Percentiles rank a stretch among this genome's conserved stretches.
phyloP scores from a whole-genome alignment of 108 stramenopile species.

The Fistulifera pelliculosa region DNA sequence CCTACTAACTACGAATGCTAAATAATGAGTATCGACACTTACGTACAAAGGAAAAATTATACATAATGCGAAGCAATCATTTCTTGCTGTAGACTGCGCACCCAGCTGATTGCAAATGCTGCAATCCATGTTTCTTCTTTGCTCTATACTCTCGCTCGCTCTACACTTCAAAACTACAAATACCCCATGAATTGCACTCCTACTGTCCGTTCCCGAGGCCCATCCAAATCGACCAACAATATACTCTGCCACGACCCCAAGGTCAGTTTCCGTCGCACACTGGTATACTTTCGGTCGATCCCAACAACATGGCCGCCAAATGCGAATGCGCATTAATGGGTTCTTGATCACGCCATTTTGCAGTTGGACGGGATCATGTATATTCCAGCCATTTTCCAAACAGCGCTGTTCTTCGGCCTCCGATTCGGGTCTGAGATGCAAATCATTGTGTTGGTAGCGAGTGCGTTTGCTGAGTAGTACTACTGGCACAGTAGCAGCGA shows the following conservation, averaged over 20 bases:
- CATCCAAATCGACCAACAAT: slow-evolving; percentile 77
- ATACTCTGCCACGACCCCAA: slow-evolving; percentile 84
- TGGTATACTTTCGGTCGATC: slow-evolving; percentile 70
- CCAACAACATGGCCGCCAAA: slow-evolving; percentile 69
- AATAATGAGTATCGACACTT: too few relatives aligned
- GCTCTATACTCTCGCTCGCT: slow-evolving; percentile 1
- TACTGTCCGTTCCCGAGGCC: slow-evolving; percentile 66
- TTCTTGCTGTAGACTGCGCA: too few relatives aligned
- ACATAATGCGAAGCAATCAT: too few relatives aligned
- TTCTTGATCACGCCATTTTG: slow-evolving; percentile 79
- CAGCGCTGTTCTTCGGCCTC: slow-evolving; percentile 76
- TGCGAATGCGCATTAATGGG: slow-evolving; percentile 89
- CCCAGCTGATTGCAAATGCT: too few relatives aligned
- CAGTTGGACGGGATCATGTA: slow-evolving; percentile 52
- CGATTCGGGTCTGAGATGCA: slow-evolving; percentile 67
- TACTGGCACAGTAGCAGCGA: background rate
- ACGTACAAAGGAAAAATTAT: too few relatives aligned
- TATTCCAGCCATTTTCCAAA: slow-evolving; percentile 79
- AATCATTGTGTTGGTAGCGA: slow-evolving; percentile 79
- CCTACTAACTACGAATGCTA: background rate
- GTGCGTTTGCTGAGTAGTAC: slow-evolving; percentile 9
- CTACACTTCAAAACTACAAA: slow-evolving; percentile 6
- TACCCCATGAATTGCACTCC: slow-evolving; percentile 80
- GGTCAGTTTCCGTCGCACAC: slow-evolving; percentile 75
- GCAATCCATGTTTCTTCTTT: too few relatives aligned